Evolutionary conservation across 2,329 filamentous ascomycete genomes (phyloP).

Genomic region (Tolypocladium cylindrosporum): DNA sequence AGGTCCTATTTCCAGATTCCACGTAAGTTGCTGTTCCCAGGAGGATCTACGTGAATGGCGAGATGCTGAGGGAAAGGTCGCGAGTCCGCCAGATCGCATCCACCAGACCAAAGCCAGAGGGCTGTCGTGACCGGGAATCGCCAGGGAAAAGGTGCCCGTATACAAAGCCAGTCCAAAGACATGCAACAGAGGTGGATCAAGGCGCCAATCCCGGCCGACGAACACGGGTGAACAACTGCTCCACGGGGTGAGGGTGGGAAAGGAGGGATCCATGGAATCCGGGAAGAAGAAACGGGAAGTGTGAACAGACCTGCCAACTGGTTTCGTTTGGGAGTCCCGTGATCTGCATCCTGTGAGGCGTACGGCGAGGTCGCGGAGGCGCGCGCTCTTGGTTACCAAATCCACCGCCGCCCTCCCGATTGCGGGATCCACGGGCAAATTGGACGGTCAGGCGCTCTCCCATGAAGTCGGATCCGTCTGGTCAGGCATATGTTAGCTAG

Average conservation of each 20-base stretch:
- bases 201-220: constrained; percentile 9
- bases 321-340: constrained; percentile 94
- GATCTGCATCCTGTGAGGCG: constrained; percentile 93
- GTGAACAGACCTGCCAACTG: constrained; percentile 98
- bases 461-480: constrained; percentile 97
- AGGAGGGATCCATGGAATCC: constrained; percentile 28
- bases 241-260: constrained; percentile 18
- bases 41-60: constrained; percentile 17
- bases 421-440: constrained; percentile 79
- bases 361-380: constrained; percentile 75
- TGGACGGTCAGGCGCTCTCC: constrained; percentile 95
- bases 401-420: constrained; percentile 33
- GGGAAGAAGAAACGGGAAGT: constrained; percentile 48
- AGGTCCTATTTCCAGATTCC: constrained; percentile 84
- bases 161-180: constrained; percentile 12
- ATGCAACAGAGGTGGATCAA: constrained; percentile 5
- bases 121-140: constrained; percentile 2
- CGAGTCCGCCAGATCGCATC: constrained; percentile 24
- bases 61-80: constrained; percentile 19
- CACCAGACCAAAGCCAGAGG: constrained; percentile 15
- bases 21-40: constrained; percentile 69
- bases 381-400: constrained; percentile 46
- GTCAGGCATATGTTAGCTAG: constrained; percentile 12
- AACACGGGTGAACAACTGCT: constrained; percentile 17
- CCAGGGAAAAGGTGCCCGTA: constrained; percentile 11